A percentile compares a stretch with the other conserved stretches of the same genome.
These are phyloP conservation scores for Pueraria montana DNA, from an alignment of 306 rosid species.

Conservation along the genomic window DNA sequence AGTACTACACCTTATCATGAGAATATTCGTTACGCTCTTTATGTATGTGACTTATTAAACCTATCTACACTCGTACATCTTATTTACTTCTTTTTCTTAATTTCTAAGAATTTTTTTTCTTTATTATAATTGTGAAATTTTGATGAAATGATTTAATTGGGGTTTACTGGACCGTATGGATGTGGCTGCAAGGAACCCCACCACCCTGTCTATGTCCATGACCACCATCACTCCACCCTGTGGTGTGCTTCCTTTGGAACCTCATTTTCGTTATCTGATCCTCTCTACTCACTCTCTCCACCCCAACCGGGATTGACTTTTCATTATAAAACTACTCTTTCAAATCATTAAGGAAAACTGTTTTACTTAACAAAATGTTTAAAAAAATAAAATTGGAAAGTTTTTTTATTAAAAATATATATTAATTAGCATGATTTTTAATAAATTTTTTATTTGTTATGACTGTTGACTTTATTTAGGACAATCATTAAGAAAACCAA, in stretches of 20 bases:
- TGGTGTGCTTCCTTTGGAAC: constrained; percentile 32
- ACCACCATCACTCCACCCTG: constrained; percentile 26
- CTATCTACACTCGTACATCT: constrained; percentile 24
- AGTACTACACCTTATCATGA: not conserved
- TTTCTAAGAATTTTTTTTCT: not conserved
- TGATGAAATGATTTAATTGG: not conserved
- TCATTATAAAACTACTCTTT: too few species aligned
- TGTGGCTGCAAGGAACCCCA: constrained; percentile 48
- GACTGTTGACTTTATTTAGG: not conserved
- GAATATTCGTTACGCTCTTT: not conserved
- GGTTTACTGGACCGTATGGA: constrained; percentile 20
- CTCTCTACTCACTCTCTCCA: constrained; percentile 13
- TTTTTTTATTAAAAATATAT: not conserved
- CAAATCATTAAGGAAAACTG: not conserved
- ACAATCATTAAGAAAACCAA: not conserved
- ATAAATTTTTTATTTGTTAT: not conserved
- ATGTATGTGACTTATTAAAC: not conserved
- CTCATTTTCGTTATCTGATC: constrained; percentile 62
- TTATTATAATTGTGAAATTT: not conserved
- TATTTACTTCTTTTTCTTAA: not conserved
- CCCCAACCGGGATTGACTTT: constrained; percentile 1
- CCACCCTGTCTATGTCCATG: constrained; percentile 30
- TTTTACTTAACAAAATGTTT: not conserved
- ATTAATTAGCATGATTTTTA: not conserved
- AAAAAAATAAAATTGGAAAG: not conserved